Conservation (phyloP, 305 asterid genomes). For the Withania somnifera region DNA sequence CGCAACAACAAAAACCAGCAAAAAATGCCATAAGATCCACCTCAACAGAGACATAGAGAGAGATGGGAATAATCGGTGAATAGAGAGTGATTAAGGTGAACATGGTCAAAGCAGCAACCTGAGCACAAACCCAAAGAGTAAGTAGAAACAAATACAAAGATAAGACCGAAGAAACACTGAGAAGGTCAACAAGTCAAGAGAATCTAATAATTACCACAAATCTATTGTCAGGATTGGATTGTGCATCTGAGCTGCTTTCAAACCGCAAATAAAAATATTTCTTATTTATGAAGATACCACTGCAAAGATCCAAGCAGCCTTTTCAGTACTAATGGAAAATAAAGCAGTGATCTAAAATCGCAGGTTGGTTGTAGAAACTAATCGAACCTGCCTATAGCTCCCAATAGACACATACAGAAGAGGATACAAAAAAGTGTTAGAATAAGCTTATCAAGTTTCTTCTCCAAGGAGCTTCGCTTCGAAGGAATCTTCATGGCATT, state of each 20-base stretch:
- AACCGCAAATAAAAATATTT: slow-evolving; percentile 80
- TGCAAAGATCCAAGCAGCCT: slow-evolving; percentile 27
- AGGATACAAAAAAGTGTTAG: slow-evolving; percentile 70
- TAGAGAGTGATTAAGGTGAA: slow-evolving; percentile 96
- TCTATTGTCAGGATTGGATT: slow-evolving; percentile 81
- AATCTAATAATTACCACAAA: slow-evolving; percentile 56
- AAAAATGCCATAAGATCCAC: slow-evolving; percentile 23
- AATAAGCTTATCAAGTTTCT: slow-evolving; percentile 97
- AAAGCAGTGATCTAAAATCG: neutral
- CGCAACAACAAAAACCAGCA: slow-evolving; percentile 14
- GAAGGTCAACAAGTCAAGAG: neutral
- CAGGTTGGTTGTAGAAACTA: slow-evolving; percentile 6
- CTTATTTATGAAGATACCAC: slow-evolving; percentile 75
- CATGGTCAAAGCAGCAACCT: slow-evolving; percentile 96
- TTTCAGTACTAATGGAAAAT: neutral
- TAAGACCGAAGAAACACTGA: neutral
- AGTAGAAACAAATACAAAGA: neutral
- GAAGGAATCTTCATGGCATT: slow-evolving; percentile 99
- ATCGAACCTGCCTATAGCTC: slow-evolving; percentile 92
- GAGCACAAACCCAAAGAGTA: slow-evolving; percentile 12
- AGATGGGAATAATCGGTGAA: slow-evolving; percentile 99
- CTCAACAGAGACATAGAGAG: slow-evolving; percentile 99
- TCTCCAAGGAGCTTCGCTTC: slow-evolving; percentile 93
- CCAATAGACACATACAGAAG: slow-evolving; percentile 94
- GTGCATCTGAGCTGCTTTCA: slow-evolving; percentile 50